Evolutionary conservation across 352 stramenopile species (phyloP).

Genomic region (Globisporangium echinulatum): DNA sequence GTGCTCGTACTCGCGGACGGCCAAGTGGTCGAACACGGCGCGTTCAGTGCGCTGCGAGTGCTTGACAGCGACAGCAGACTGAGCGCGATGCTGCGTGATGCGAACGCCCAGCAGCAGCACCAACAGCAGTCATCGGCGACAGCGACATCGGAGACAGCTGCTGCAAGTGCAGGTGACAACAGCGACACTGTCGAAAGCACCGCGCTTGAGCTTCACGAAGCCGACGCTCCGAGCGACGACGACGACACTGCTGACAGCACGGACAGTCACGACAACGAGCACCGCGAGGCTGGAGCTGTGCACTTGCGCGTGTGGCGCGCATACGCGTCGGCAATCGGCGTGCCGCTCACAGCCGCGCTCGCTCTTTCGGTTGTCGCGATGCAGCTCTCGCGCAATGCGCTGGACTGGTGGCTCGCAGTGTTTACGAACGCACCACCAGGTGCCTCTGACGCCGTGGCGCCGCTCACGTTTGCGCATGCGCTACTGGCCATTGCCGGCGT

Average conservation of each 20-base stretch:
- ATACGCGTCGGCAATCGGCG: conserved; percentile 53
- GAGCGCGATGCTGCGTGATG: conserved; percentile 17
- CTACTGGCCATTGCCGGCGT: conserved; percentile 56
- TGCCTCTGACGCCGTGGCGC: conserved; percentile 26
- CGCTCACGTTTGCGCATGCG: conserved; percentile 41
- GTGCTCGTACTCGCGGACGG: conserved; percentile 61
- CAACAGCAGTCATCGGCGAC: neutral
- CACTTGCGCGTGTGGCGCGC: conserved; percentile 49
- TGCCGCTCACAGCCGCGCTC: conserved; percentile 34
- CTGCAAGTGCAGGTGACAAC: neutral
- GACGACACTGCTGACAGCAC: neutral
- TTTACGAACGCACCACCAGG: conserved; percentile 44
- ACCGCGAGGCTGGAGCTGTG: conserved; percentile 54
- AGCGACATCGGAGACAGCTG: neutral
- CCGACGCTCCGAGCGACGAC: neutral
- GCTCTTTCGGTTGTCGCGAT: conserved; percentile 54
- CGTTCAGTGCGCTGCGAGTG: conserved; percentile 20
- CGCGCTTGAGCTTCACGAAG: too few species aligned
- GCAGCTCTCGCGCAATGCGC: conserved; percentile 70
- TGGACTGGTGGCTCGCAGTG: conserved; percentile 82
- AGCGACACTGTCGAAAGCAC: neutral
- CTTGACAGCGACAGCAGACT: conserved; percentile 20
- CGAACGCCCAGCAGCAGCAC: neutral
- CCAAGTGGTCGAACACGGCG: conserved; percentile 35
- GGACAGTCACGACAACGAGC: conserved; percentile 27